Percentiles rank a stretch among this genome's conserved stretches.
phyloP scores from a whole-genome alignment of 1,284 basidiomycete species.

The Puccinia triticina region DNA sequence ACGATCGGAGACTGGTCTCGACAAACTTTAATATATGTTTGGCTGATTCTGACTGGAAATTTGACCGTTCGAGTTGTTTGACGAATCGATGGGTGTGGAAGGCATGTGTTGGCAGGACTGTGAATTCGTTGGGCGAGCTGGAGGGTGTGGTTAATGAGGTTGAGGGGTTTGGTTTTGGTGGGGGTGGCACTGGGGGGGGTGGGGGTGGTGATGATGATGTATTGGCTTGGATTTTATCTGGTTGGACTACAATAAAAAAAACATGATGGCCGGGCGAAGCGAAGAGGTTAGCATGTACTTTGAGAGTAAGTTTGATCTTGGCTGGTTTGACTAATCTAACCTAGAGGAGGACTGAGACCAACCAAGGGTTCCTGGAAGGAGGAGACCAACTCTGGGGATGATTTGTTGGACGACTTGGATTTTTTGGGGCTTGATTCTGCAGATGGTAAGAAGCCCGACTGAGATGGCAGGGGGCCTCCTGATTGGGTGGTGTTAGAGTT shows the following conservation, averaged over 20 bases:
- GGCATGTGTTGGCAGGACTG: constrained; percentile 37
- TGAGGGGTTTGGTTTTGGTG: constrained; percentile 19
- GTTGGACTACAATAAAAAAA: constrained; percentile 11
- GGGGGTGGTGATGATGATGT: neutral
- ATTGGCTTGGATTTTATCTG: neutral
- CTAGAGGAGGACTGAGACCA: constrained; percentile 49
- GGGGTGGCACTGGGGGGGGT: neutral
- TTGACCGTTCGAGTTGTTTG: constrained; percentile 35
- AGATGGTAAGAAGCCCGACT: neutral
- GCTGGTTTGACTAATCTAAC: constrained; percentile 37
- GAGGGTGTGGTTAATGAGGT: constrained; percentile 20
- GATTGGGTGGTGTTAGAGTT: neutral
- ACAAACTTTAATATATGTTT: constrained; percentile 25
- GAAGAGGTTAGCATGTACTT: neutral
- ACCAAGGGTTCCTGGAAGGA: constrained; percentile 50
- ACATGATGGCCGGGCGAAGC: neutral
- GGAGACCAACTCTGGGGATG: constrained; percentile 30
- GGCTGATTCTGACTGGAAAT: constrained; percentile 14
- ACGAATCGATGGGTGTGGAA: constrained; percentile 51
- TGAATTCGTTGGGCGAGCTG: neutral
- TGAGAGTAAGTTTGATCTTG: neutral
- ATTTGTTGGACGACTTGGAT: constrained; percentile 2
- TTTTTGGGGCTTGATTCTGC: neutral
- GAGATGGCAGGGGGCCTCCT: neutral
- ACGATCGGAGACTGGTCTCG: constrained; percentile 21